These are phyloP conservation scores for Cynanchum wilfordii DNA, from an alignment of 257 asterid species.

Conservation along the genomic window DNA sequence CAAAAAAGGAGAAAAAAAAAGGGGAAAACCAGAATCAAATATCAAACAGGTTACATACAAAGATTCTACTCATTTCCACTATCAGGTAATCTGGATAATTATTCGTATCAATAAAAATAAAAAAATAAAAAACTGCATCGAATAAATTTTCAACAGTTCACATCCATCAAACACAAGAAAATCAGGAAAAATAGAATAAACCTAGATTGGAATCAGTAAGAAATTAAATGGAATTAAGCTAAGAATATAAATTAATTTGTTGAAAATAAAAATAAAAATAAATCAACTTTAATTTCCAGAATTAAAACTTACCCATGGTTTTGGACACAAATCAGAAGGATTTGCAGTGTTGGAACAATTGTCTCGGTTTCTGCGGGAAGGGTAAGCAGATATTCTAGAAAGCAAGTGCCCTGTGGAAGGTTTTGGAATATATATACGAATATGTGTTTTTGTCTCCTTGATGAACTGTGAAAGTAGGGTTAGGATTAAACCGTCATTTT, in stretches of 20 bases:
- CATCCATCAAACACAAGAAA: neutral
- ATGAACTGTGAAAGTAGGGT: slow-evolving; percentile 1
- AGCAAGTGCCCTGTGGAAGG: neutral
- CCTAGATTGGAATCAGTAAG: slow-evolving; percentile 4
- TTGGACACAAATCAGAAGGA: neutral
- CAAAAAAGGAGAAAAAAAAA: neutral
- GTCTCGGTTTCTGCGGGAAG: neutral
- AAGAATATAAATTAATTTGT: neutral
- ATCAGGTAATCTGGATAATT: neutral
- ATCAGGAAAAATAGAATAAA: neutral
- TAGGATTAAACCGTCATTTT: neutral
- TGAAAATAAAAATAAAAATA: no score
- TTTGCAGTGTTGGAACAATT: neutral
- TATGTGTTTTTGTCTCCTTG: neutral
- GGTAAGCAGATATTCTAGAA: slow-evolving; percentile 5
- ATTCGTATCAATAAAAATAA: neutral
- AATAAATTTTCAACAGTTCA: neutral
- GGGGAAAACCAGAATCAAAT: neutral
- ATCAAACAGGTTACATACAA: neutral
- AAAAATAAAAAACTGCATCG: neutral
- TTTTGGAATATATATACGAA: neutral
- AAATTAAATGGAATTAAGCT: neutral
- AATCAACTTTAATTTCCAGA: neutral
- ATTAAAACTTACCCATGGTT: slow-evolving; percentile 19
- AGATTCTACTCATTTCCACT: neutral